Base-by-base conservation (phyloP, 139 green algal species). In the Astrephomene gubernaculifera region DNA sequence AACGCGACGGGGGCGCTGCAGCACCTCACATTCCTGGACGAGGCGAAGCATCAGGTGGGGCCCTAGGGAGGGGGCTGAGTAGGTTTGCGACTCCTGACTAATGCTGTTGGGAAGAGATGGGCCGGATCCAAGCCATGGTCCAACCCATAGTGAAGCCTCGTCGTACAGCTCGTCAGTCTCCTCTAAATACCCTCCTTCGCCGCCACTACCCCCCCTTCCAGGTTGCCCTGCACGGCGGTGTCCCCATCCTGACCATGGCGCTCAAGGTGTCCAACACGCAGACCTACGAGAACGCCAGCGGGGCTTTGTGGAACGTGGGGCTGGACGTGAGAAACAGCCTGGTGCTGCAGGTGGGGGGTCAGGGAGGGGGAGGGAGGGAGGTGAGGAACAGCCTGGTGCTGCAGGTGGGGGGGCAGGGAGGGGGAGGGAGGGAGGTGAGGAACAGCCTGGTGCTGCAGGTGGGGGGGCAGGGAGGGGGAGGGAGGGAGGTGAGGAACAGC, bases 11-110 rank as follows among this genome's bases (percentile, higher is more conserved):
- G 90, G 10, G 86, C 86, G 36, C 72, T 94, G 80, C 89, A 94
- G 60, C 91, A 94, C 71, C 86, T 94, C 36, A 89, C 83, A 24
- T 91, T 94, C 73, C n/a, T 89, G 5, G 91, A 94, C 45, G 79
- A 60, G 1, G 91, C 86, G 39, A 94, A 92, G 85, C 60, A 83
- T 35, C 78, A 94, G 85, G 75, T 91, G 60, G 43, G 83, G 9
- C 41, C 24, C n/a, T 7, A 44, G 17, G 31, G 19, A 25, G 19
- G 65, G 65, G 65, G 57, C 19, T n/a, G 57, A 65, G 57, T n/a
- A n/a, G n/a, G n/a, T n/a, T n/a, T n/a, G n/a, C n/a, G n/a, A n/a
- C n/a, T n/a, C n/a, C n/a, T n/a, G n/a, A n/a, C n/a, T n/a, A n/a
- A n/a, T n/a, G n/a, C n/a, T n/a, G n/a, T n/a, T n/a, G n/a, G n/a